These are phyloP conservation scores for Bruguiera parviflora DNA, from an alignment of 345 rosid species.

Conservation along the genomic window DNA sequence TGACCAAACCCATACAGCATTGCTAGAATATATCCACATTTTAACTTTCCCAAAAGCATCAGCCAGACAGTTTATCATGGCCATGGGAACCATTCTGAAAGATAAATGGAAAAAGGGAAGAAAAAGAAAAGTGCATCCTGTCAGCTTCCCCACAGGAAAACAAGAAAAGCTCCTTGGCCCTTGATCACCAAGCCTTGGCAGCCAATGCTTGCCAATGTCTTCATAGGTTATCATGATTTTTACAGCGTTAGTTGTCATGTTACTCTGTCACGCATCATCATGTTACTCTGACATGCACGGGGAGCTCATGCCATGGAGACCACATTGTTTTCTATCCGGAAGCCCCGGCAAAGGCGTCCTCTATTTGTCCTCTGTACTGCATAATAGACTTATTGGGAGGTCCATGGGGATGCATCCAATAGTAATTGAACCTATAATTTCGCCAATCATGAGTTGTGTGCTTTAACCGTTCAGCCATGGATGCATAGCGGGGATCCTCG, in stretches of 20 bases:
- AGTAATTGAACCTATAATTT: no score
- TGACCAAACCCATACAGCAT: no score
- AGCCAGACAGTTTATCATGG: no score
- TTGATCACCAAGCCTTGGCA: background rate
- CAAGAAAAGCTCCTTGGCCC: background rate
- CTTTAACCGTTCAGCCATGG: no score
- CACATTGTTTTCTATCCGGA: background rate
- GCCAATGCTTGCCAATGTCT: background rate
- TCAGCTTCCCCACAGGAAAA: background rate
- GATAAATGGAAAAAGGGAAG: background rate
- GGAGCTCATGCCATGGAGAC: background rate
- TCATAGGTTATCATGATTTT: background rate
- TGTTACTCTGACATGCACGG: background rate
- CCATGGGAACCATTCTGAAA: no score
- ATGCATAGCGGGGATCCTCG: no score
- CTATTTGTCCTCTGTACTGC: background rate
- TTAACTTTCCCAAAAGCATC: no score
- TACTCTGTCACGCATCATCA: background rate
- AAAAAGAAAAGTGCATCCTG: background rate
- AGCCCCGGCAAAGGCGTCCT: background rate
- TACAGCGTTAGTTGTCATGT: background rate
- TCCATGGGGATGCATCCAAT: no score
- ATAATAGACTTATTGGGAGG: no score
- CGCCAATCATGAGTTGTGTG: no score
- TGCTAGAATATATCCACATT: no score